A percentile compares a stretch with the other conserved stretches of the same genome.
phyloP scores from a whole-genome alignment of 208 protist species.

The Leishmania turanica region DNA sequence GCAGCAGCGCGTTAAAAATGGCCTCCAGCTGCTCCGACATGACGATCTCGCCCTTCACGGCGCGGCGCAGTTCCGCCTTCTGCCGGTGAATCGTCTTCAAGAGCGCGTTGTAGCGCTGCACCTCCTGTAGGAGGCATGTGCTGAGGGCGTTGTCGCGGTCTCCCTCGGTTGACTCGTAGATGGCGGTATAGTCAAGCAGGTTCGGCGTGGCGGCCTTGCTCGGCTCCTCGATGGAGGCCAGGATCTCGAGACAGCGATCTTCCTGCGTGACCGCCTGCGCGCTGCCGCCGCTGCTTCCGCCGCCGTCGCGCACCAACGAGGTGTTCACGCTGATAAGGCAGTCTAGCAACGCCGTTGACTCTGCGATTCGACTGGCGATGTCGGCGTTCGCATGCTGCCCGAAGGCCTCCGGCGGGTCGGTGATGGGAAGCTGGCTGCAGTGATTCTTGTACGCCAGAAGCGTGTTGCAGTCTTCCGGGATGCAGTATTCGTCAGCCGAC shows the following conservation, averaged over 20 bases:
- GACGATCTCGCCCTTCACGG: conserved; percentile 97
- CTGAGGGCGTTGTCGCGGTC: conserved; percentile 93
- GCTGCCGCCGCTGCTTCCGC: conserved; percentile 33
- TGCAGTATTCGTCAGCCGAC: conserved; percentile 85
- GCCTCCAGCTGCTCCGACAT: conserved; percentile 97
- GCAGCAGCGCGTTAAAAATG: conserved; percentile 92
- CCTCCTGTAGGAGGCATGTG: conserved; percentile 98
- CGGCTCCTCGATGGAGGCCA: conserved; percentile 83
- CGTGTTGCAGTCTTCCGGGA: conserved; percentile 89
- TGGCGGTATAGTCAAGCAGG: conserved; percentile 91
- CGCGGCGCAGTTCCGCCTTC: conserved; percentile 93
- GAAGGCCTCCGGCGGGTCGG: conserved; percentile 97
- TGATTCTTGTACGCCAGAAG: conserved; percentile 94
- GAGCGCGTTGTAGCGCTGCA: conserved; percentile 97
- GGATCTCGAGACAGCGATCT: conserved; percentile 86
- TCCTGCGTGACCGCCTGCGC: conserved; percentile 69
- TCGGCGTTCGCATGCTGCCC: conserved; percentile 99
- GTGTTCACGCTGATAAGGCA: conserved; percentile 93
- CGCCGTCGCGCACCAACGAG: conserved; percentile 74
- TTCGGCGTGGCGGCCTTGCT: conserved; percentile 78
- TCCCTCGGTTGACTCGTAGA: conserved; percentile 91
- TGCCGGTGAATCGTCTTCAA: conserved; percentile 90
- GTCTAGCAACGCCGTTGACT: conserved; percentile 93
- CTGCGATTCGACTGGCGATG: conserved; percentile 96
- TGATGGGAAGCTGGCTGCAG: conserved; percentile 92